Percentiles rank a stretch among this genome's conserved stretches.
These are phyloP conservation scores for Penicillium paxilli DNA, from an alignment of 495 filamentous ascomycete genomes.

Conservation along the genomic window DNA sequence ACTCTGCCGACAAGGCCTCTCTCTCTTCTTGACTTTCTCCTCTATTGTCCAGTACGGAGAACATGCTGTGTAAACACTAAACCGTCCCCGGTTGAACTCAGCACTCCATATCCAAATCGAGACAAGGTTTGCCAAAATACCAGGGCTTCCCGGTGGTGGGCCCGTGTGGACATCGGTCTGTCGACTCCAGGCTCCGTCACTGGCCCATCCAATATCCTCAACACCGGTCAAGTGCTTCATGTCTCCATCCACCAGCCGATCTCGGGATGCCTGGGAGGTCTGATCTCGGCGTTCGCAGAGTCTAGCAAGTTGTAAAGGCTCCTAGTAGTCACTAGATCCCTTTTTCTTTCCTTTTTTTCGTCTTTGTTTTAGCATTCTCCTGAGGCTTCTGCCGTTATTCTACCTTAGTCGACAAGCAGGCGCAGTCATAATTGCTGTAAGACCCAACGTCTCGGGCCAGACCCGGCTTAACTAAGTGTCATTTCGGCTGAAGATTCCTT, in stretches of 20 bases:
- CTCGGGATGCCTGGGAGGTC: slow-evolving; percentile 35
- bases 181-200: slow-evolving; percentile 11
- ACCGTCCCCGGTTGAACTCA: not conserved
- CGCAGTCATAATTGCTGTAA: not conserved
- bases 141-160: slow-evolving; percentile 17
- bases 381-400: too few relatives aligned
- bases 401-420: not conserved
- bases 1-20: slow-evolving; percentile 19
- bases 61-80: not conserved
- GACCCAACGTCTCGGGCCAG: slow-evolving; percentile 6
- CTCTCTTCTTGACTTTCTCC: not conserved
- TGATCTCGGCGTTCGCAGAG: slow-evolving; percentile 15
- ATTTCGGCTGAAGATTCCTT: slow-evolving; percentile 41
- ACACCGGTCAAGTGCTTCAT: slow-evolving; percentile 13
- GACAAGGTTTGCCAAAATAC: slow-evolving; percentile 25
- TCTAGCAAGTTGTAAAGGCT: too few relatives aligned
- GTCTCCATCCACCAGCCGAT: slow-evolving; percentile 38
- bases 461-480: slow-evolving; percentile 16
- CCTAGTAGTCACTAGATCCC: not conserved
- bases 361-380: too few relatives aligned
- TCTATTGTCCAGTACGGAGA: too few relatives aligned
- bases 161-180: slow-evolving; percentile 17
- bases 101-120: slow-evolving; percentile 5
- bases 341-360: too few relatives aligned
- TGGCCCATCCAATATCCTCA: slow-evolving; percentile 16